phyloP scores from a whole-genome alignment of 2,329 filamentous ascomycete species.

The Neofusicoccum umdonicola region DNA sequence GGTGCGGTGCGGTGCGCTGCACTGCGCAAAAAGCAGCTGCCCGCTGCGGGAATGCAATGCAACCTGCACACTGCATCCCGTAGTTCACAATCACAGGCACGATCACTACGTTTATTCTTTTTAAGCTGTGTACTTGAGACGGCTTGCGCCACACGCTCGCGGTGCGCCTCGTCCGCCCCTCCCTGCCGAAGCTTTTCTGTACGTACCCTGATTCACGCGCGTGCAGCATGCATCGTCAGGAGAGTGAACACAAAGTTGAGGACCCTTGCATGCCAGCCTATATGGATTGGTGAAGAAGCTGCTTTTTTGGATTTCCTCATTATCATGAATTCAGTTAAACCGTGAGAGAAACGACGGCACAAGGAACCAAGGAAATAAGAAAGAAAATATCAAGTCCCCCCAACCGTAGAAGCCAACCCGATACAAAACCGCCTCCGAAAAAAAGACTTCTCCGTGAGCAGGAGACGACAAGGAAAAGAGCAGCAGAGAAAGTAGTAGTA shows the following conservation, averaged over 20 bases:
- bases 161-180: too few species aligned
- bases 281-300: not conserved
- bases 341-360: not conserved
- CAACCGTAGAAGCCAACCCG: not conserved
- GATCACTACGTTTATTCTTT: too few species aligned
- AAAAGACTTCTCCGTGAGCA: not conserved
- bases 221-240: too few species aligned
- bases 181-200: too few species aligned
- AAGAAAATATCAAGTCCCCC: not conserved
- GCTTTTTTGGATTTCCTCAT: conserved; percentile 16
- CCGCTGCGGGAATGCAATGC: not conserved
- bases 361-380: not conserved
- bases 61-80: not conserved
- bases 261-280: too few species aligned
- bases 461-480: not conserved
- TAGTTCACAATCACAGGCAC: not conserved
- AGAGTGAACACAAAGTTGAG: too few species aligned
- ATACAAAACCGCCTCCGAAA: not conserved
- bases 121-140: too few species aligned
- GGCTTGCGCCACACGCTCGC: too few species aligned
- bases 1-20: too few species aligned
- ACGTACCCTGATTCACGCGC: too few species aligned
- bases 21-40: not conserved
- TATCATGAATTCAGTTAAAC: conserved; percentile 9
- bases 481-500: conserved; percentile 7